Percentiles rank a stretch among this genome's conserved stretches.
Conservation (phyloP, 257 asterid species). For the Coffea eugenioides region DNA sequence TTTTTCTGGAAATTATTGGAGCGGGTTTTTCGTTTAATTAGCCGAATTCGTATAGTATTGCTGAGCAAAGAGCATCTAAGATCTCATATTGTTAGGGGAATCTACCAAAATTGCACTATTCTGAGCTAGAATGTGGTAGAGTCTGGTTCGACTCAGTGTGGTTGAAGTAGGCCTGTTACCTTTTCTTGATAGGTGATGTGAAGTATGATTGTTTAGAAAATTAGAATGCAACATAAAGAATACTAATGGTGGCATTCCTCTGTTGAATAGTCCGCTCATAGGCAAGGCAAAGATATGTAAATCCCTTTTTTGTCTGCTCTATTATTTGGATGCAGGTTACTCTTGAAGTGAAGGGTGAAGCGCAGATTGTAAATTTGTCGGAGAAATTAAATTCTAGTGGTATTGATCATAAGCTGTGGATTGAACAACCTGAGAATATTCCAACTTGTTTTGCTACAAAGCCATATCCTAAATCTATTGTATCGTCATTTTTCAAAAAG, state of each 20-base stretch:
- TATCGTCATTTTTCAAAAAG: constrained; percentile 76
- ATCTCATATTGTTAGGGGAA: no score
- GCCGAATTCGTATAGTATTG: not conserved
- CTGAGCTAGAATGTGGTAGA: no score
- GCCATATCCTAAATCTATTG: constrained; percentile 81
- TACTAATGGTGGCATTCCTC: not conserved
- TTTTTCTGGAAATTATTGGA: not conserved
- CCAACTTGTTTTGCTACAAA: constrained; percentile 91
- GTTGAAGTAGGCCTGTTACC: no score
- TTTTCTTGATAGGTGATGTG: no score
- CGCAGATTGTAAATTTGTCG: constrained; percentile 66
- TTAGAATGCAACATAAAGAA: no score
- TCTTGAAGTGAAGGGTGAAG: constrained; percentile 88
- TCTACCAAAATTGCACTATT: no score
- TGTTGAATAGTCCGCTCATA: not conserved
- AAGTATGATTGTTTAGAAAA: no score
- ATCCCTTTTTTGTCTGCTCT: not conserved
- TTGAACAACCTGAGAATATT: constrained; percentile 88
- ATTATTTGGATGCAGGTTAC: constrained; percentile 52
- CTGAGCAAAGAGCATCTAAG: no score
- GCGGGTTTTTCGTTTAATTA: not conserved
- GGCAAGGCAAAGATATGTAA: no score
- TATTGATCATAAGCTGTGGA: constrained; percentile 85
- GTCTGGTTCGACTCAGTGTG: no score
- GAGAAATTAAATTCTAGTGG: constrained; percentile 68